phyloP scores from a whole-genome alignment of 2,329 filamentous ascomycete genomes.

The Ilyonectria sp. region DNA sequence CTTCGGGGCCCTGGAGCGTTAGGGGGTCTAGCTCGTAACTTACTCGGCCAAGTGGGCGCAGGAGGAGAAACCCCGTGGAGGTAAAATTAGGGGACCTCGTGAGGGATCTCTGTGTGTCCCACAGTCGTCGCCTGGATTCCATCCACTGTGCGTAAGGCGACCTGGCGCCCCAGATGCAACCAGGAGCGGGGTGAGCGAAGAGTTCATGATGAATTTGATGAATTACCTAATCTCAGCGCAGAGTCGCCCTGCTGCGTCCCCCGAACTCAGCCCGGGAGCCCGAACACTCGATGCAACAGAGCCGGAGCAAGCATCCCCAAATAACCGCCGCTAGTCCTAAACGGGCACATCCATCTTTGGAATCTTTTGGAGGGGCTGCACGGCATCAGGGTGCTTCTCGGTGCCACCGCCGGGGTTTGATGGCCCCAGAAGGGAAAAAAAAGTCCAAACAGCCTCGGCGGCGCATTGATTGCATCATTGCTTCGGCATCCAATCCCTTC shows the following conservation, averaged over 20 bases:
- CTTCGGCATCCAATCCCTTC: slow-evolving; percentile 25
- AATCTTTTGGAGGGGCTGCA: background rate
- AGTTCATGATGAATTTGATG: background rate
- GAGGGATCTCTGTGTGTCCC: background rate
- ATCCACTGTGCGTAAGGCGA: background rate
- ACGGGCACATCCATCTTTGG: background rate
- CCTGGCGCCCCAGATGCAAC: background rate
- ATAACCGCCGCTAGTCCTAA: background rate
- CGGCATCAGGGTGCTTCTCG: background rate
- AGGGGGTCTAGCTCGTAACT: background rate
- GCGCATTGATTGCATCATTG: slow-evolving; percentile 46
- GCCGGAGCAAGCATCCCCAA: background rate
- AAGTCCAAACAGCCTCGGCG: background rate
- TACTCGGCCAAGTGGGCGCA: background rate
- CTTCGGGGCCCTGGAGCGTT: background rate
- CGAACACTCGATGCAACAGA: background rate
- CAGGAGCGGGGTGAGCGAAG: background rate
- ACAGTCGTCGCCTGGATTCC: background rate
- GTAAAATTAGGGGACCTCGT: background rate
- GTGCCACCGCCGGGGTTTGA: background rate
- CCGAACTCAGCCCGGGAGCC: background rate
- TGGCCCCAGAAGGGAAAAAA: background rate
- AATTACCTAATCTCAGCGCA: background rate
- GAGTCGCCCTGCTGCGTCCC: background rate
- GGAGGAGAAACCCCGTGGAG: background rate